Base-by-base conservation (phyloP, 441 rosid species). In the Gossypium gossypioides region DNA sequence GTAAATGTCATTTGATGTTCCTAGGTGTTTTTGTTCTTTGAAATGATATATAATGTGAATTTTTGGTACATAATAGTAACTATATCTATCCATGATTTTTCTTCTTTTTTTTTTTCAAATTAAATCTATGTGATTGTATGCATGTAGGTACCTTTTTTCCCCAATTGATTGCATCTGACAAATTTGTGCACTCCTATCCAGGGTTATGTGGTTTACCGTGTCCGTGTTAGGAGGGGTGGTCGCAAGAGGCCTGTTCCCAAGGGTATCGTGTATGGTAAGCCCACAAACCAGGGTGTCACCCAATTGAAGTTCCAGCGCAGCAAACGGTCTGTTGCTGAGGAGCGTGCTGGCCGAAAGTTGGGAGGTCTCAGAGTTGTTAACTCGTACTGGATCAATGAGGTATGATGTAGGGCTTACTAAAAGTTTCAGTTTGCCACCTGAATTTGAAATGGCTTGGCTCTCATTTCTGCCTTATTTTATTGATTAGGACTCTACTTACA, bases 251-350 rank as follows among this genome's bases (percentile, higher is more conserved):
- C 91, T 4, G 96, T 94, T 66, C 89, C 97, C 67, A 94, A 94
- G 83, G 97, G 97, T 86, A 94, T 94, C 74, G 97, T 94, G 46
- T 94, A 92, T 78, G 99, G 99, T 37, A 94, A 94, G 82, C 99
- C 99, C 57, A 92, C 98, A 2, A 95, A 95, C 91, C 98, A 95
- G 88, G 97, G 99, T 80, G 98, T 95, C 2, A 95, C 99, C n/a
- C 99, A 95, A 72, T 86, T 95, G 76, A 95, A 95, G 81, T 95
- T 95, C 68, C 98, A 92, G 86, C 83, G 98, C 8, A 91, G 98
- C 84, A 95, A 95, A 93, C 81, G 99, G 60, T 91, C 96, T 22
- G 97, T 95, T 52, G 98, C 99, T 0, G 99, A 95, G 87, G 97
- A 95, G 85, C 96, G 99, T 71, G 98, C 99, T 78, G 98, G 99